Conservation (phyloP, 1,284 basidiomycete species). For the Apiotrichum siamense region DNA sequence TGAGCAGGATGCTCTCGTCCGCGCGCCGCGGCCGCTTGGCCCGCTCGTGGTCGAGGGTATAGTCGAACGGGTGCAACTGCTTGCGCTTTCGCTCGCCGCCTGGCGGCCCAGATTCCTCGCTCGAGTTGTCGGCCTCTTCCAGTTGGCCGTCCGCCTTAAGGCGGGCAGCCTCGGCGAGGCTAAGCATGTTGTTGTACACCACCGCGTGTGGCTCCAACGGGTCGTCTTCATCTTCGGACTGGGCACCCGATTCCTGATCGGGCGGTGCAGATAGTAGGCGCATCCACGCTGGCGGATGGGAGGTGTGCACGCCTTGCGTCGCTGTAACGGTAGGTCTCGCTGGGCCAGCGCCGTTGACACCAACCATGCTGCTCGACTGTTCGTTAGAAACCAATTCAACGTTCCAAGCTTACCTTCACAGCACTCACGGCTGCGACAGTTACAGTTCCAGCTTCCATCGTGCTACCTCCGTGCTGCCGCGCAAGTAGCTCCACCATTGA, state of each 20-base stretch:
- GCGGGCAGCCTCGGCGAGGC: slow-evolving; percentile 43
- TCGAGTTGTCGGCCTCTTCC: neutral
- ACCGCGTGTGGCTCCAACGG: slow-evolving; percentile 25
- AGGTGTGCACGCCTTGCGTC: no score
- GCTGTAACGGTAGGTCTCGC: no score
- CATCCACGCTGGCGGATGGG: no score
- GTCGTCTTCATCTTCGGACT: slow-evolving; percentile 33
- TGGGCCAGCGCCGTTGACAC: no score
- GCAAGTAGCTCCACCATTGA: slow-evolving; percentile 69
- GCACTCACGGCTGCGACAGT: no score
- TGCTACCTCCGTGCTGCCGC: slow-evolving; percentile 49
- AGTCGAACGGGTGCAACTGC: slow-evolving; percentile 11
- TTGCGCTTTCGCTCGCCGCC: no score
- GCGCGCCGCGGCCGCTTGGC: slow-evolving; percentile 7
- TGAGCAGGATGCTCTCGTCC: slow-evolving; percentile 1
- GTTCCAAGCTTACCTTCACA: no score
- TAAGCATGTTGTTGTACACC: slow-evolving; percentile 42
- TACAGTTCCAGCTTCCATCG: no score
- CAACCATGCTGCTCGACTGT: no score
- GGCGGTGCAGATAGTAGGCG: no score
- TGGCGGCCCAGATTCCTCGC: no score
- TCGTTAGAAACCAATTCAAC: no score
- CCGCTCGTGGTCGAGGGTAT: slow-evolving; percentile 2
- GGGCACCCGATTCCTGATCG: slow-evolving; percentile 7
- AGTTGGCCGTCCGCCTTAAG: slow-evolving; percentile 31